Evolutionary conservation across 306 rosid genomes (phyloP), one percentile per base, ranked within the genome.

Genomic region (Castanea sativa): DNA sequence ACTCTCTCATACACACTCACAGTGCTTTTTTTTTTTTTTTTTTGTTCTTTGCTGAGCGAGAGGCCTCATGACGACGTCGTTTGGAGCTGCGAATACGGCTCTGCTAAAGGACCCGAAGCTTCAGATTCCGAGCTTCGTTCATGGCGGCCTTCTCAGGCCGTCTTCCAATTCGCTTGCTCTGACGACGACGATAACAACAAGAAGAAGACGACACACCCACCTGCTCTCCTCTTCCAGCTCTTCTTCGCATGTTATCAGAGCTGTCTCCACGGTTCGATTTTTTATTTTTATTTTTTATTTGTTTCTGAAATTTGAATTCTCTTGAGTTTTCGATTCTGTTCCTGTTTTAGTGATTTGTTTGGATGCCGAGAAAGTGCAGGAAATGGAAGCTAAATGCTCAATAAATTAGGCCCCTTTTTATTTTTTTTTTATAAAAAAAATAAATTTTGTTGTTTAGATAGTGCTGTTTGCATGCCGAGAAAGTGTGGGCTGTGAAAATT

Each of bases 221-320:
- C 20, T 61, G 49, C 74, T 45, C 30, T 82, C 80, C 27, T 85
- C 92, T 55, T 73, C 94, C 4, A 75, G 83, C 55, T 32, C 78
- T 30, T 90, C 85, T 83, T 76, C 90, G 45, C 69, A 41, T 41
- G 45, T 86, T 49, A 77, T 86, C 14, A 88, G 94, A 19, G 97
- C 98, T 55, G 93, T 93, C 9, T 81, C 96, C 60, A 85, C 99
- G 90, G 99, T 95, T 38, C 70, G 89, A 60, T 75, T 76, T n/a
- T 58, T 29, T 71, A 11, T 10, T 49, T 9, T 29, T 21, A 21
- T 4, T 29, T n/a, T 19, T 75, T 23, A 12, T 55, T 57, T 52
- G 2, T 41, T 18, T 19, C 49, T 23, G 57, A 25, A 6, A 61
- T 55, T 77, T 74, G 11, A 16, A 3, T 79, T 23, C 11, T 2